Base-by-base conservation (phyloP, 1,139 yeast genomes). In the Kodamaea ohmeri region DNA sequence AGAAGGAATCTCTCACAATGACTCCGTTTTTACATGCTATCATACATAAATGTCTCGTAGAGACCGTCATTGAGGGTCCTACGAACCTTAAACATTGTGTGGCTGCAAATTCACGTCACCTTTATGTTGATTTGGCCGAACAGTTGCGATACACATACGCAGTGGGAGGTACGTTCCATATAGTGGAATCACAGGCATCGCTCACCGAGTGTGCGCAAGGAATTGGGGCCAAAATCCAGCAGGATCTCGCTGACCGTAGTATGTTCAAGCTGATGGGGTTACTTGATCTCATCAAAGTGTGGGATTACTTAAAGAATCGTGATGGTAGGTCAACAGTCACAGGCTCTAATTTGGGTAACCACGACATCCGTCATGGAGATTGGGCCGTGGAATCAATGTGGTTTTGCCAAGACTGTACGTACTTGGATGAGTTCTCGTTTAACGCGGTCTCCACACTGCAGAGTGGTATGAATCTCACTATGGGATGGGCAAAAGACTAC, bases 341-440 rank as follows among this genome's bases (percentile, higher is more conserved):
- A 6, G 34, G 34, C 3, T 36, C 39, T 19, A 36, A 32, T 15
- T 15, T 36, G 20, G 33, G 35, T 2, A 5, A 19, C 21, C 28
- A 32, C 8, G 29, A 32, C 4, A 32, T 36, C 4, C 12, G 12
- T 2, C 8, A 11, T 9, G 39, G 39, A 4, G 27, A 26, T 13
- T 36, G 39, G 39, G 14, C 5, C 11, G 39, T 36, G 25, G 35
- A 36, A 20, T 25, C 33, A 9, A 15, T 36, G 39, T 32, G 35
- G 36, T 36, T 36, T 18, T 32, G 32, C 13, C 39, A 36, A 19
- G 36, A 36, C 20, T 17, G 32, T 12, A 25, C 39, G 2, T 35
- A 30, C 18, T 18, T 25, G 12, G 38, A 35, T 20, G 34, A 35
- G 15, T 30, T 25, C 31, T 15, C 34, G n/a, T 35, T 35, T 12